phyloP scores from a whole-genome alignment of 75 land plant species.

The Sequoiadendron giganteum region DNA sequence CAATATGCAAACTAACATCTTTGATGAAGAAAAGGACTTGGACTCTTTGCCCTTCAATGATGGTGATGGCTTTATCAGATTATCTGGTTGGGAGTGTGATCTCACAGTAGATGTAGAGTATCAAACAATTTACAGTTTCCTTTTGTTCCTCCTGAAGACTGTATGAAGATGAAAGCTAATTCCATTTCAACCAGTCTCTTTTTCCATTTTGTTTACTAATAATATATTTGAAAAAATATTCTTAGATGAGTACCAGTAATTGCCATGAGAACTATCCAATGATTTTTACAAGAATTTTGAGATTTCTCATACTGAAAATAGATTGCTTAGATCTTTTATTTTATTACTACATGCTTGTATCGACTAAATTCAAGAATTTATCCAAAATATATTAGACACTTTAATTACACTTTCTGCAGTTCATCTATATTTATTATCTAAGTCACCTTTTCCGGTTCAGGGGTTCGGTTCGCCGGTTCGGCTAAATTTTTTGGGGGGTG shows the following conservation, averaged over 20 bases:
- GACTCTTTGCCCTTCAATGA: neutral
- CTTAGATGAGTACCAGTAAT: neutral
- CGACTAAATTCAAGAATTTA: neutral
- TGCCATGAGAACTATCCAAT: neutral
- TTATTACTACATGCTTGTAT: no score
- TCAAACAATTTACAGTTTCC: slow-evolving; percentile 20
- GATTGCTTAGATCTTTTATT: neutral
- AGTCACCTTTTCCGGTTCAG: no score
- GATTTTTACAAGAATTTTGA: neutral
- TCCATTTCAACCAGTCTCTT: neutral
- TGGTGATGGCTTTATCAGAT: neutral
- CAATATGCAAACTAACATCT: neutral
- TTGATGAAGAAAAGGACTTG: slow-evolving; percentile 1
- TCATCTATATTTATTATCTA: no score
- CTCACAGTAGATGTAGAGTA: slow-evolving; percentile 17
- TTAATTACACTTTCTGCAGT: no score
- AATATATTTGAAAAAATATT: neutral
- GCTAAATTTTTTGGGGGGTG: no score
- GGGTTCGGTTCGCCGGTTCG: no score
- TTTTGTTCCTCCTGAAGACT: slow-evolving; percentile 29
- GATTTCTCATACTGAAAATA: neutral
- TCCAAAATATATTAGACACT: no score
- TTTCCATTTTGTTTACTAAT: neutral
- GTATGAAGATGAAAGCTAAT: neutral
- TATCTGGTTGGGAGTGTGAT: slow-evolving; percentile 24